Evolutionary conservation across 1,139 yeast species (phyloP).

Genomic region (Martiniozyma asiatica): DNA sequence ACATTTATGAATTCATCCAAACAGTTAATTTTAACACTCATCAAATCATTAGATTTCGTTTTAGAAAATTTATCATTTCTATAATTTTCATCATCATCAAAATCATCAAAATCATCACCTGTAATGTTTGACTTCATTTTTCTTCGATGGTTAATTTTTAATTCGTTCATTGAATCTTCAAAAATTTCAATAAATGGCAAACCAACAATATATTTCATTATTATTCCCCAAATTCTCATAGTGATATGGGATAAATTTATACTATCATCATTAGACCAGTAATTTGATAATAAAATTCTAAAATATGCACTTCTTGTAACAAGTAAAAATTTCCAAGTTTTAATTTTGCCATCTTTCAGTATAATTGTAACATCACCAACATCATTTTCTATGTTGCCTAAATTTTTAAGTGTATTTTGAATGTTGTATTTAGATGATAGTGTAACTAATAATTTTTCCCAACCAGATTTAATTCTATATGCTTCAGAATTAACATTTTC

Average conservation of each 20-base stretch:
- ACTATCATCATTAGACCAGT: constrained; percentile 34
- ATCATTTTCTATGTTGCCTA: constrained; percentile 2
- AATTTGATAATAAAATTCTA: constrained; percentile 40
- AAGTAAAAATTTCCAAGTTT: constrained; percentile 41
- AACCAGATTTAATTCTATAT: constrained; percentile 10
- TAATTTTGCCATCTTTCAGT: constrained; percentile 29
- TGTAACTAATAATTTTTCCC: constrained; percentile 10
- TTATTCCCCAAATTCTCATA: constrained; percentile 32
- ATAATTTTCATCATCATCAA: no score
- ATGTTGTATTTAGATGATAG: constrained; percentile 4
- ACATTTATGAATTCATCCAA: constrained; percentile 32
- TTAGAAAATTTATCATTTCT: no score
- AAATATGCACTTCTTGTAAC: constrained; percentile 51
- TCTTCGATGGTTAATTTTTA: not conserved
- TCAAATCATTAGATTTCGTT: no score
- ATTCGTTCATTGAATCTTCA: constrained; percentile 3
- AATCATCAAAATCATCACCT: no score
- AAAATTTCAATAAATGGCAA: constrained; percentile 8
- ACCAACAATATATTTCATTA: constrained; percentile 53
- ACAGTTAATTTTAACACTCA: not conserved
- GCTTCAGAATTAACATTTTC: constrained; percentile 6
- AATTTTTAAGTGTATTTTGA: no score
- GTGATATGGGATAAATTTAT: constrained; percentile 32
- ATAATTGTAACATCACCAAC: constrained; percentile 18
- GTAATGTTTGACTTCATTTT: no score